A percentile compares a stretch with the other conserved stretches of the same genome.
Evolutionary conservation across 345 rosid species (phyloP).

Genomic region (Eucalyptus tenuipes): DNA sequence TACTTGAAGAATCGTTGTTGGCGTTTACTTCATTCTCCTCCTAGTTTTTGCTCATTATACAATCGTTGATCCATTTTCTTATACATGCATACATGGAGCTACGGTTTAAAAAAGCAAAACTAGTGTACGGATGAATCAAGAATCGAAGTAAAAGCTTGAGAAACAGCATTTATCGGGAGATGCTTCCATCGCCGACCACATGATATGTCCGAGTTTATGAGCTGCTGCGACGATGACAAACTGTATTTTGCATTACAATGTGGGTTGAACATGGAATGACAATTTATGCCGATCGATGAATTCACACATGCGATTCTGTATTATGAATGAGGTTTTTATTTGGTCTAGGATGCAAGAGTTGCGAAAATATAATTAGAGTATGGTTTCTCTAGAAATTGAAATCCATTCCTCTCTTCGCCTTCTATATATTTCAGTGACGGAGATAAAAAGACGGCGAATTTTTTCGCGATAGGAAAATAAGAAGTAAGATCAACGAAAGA

Average conservation of each 20-base stretch:
- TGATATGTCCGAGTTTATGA: neutral
- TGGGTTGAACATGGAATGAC: neutral
- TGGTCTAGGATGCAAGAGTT: neutral
- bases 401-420: neutral
- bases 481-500: neutral
- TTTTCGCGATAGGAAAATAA: neutral
- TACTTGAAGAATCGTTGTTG: neutral
- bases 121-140: neutral
- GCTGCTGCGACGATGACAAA: neutral
- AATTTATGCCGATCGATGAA: neutral
- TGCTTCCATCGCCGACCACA: neutral
- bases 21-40: neutral
- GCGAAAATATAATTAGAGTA: neutral
- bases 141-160: neutral
- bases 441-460: neutral
- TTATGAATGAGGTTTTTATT: neutral
- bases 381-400: neutral
- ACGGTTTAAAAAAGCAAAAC: neutral
- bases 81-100: neutral
- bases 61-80: neutral
- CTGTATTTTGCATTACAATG: neutral
- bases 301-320: neutral
- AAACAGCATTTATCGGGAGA: neutral
- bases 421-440: neutral
- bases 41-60: neutral